Conservation (phyloP, 2,329 filamentous ascomycete genomes). For the Colletotrichum chlorophyti region DNA sequence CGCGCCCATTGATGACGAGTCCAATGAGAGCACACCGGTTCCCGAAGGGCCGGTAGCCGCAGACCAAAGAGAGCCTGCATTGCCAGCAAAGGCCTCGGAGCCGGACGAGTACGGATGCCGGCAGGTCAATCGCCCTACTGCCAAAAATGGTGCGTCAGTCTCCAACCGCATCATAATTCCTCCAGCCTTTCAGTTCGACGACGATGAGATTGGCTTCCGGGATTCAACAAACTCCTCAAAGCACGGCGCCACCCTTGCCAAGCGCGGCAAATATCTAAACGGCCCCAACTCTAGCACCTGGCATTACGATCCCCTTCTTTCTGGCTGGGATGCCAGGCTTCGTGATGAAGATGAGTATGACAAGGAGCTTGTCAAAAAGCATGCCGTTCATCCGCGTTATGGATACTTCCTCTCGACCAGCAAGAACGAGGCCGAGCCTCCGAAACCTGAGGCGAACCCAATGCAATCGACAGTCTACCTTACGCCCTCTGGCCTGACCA, state of each 20-base stretch:
- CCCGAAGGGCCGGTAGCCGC: constrained; percentile 35
- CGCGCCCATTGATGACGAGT: constrained; percentile 33
- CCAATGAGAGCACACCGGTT: constrained; percentile 34
- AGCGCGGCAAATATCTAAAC: constrained; percentile 60
- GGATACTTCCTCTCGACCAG: constrained; percentile 59
- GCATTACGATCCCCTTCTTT: constrained; percentile 61
- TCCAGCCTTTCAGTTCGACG: constrained; percentile 53
- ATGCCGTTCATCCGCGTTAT: constrained; percentile 59
- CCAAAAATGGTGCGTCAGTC: constrained; percentile 42
- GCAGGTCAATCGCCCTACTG: constrained; percentile 49
- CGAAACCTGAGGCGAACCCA: constrained; percentile 49
- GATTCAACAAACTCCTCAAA: constrained; percentile 64
- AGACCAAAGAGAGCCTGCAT: constrained; percentile 34
- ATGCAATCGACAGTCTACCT: constrained; percentile 57
- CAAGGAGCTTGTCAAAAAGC: constrained; percentile 53
- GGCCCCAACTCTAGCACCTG: constrained; percentile 60
- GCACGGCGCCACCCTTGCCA: constrained; percentile 58
- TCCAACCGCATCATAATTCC: constrained; percentile 63
- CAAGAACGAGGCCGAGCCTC: constrained; percentile 50
- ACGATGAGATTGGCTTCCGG: constrained; percentile 65
- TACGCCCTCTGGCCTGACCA: constrained; percentile 53
- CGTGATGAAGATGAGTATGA: constrained; percentile 59
- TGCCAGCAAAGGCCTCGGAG: constrained; percentile 43
- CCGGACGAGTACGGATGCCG: constrained; percentile 61
- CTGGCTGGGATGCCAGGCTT: constrained; percentile 58